These are phyloP conservation scores for Scenedesmus sp. DNA, from an alignment of 163 green algal species.

Conservation along the genomic window DNA sequence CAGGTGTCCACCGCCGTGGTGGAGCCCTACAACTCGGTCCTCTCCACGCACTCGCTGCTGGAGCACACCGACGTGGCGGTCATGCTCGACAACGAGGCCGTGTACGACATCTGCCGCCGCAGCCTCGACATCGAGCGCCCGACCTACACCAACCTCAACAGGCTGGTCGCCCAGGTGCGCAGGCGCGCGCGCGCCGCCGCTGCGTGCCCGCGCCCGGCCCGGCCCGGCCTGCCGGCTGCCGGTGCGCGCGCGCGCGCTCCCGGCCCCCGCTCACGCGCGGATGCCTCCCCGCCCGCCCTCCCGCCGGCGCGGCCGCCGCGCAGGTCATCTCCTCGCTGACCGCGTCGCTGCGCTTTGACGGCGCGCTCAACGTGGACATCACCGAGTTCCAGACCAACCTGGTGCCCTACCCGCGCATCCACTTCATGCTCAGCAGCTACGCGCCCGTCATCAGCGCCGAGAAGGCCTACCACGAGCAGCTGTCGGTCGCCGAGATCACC, in stretches of 20 bases:
- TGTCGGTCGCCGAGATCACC: slow-evolving; percentile 99
- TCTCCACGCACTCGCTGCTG: slow-evolving; percentile 99
- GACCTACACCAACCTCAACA: slow-evolving; percentile 99
- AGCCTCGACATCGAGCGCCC: slow-evolving; percentile 99
- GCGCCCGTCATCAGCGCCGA: slow-evolving; percentile 98
- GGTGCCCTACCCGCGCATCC: slow-evolving; percentile 99
- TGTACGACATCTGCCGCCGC: slow-evolving; percentile 98
- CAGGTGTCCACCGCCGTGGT: slow-evolving; percentile 99
- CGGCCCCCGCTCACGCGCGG: too few relatives aligned
- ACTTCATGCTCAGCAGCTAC: slow-evolving; percentile 99
- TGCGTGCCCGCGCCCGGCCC: too few relatives aligned
- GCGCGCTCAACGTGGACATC: slow-evolving; percentile 98
- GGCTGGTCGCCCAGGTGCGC: slow-evolving; percentile 64
- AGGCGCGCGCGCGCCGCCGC: too few relatives aligned
- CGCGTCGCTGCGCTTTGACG: slow-evolving; percentile 98
- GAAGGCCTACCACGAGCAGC: slow-evolving; percentile 99
- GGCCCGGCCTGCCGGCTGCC: too few relatives aligned
- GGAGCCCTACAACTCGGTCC: slow-evolving; percentile 99
- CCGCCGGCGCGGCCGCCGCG: too few relatives aligned
- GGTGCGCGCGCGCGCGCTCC: too few relatives aligned
- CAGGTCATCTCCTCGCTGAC: slow-evolving; percentile 98
- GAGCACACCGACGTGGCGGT: slow-evolving; percentile 99
- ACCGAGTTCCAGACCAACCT: slow-evolving; percentile 99
- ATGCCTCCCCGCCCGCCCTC: too few relatives aligned
- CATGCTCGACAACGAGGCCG: slow-evolving; percentile 99